Conservation (phyloP, 495 filamentous ascomycete genomes). For the Xylaria castorea region DNA sequence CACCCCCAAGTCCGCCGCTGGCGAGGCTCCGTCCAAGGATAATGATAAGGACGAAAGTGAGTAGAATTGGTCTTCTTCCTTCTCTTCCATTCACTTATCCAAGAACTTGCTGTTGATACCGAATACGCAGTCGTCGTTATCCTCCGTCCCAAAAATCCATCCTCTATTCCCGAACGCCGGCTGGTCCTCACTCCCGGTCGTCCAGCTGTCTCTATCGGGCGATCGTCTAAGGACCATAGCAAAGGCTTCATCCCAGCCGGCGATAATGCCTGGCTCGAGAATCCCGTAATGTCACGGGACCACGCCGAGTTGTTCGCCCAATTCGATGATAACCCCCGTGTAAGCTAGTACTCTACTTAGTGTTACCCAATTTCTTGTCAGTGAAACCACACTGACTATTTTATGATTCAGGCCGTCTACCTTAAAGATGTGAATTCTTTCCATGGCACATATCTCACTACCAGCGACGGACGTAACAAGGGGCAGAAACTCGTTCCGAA, state of each 20-base stretch:
- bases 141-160: conserved; percentile 27
- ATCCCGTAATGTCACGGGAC: conserved; percentile 78
- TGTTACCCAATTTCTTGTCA: not conserved
- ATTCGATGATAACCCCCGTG: conserved; percentile 32
- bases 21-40: not conserved
- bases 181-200: conserved; percentile 38
- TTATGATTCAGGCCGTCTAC: conserved; percentile 43
- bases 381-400: conserved; percentile 31
- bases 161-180: conserved; percentile 35
- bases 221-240: conserved; percentile 45
- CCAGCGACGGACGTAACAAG: conserved; percentile 35
- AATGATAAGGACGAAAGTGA: conserved; percentile 9
- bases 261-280: conserved; percentile 79
- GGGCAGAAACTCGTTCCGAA: conserved; percentile 27
- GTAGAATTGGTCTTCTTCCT: not conserved
- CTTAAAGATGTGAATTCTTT: conserved; percentile 61
- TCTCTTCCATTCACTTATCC: not conserved
- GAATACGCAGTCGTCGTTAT: conserved; percentile 31
- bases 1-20: conserved; percentile 14
- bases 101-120: not conserved
- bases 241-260: conserved; percentile 46
- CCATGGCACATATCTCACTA: conserved; percentile 61
- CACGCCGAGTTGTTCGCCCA: conserved; percentile 69
- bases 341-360: conserved; percentile 12
- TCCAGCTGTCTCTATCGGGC: conserved; percentile 44